Conservation (phyloP, 2,329 filamentous ascomycete species). For the Penicillium hesseltinei region DNA sequence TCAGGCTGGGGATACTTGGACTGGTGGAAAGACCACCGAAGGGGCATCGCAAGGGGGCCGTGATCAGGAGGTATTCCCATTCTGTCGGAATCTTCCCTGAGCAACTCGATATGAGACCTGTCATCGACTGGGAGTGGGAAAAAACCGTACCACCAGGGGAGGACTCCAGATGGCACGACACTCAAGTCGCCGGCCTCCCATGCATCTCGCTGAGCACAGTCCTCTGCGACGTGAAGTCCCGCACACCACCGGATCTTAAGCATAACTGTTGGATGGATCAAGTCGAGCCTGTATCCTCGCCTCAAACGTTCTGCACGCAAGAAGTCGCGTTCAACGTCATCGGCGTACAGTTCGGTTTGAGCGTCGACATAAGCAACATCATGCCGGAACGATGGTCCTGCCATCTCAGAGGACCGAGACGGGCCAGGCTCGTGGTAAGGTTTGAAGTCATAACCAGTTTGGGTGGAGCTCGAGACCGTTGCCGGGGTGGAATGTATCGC, state of each 20-base stretch:
- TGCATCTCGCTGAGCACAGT: neutral
- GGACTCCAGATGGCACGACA: conserved; percentile 3
- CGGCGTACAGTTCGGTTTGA: neutral
- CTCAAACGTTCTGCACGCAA: neutral
- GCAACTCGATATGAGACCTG: conserved; percentile 3
- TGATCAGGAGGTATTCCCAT: conserved; percentile 4
- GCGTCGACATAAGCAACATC: neutral
- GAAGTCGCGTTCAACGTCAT: neutral
- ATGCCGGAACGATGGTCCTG: neutral
- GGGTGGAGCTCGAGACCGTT: conserved; percentile 32
- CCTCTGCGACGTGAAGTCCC: neutral
- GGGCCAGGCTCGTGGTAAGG: conserved; percentile 33
- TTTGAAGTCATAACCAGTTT: conserved; percentile 27
- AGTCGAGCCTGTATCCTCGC: conserved; percentile 1
- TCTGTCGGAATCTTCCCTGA: neutral
- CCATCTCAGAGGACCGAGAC: neutral
- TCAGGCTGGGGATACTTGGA: conserved; percentile 11
- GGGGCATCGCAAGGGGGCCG: conserved; percentile 1
- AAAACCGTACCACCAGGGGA: conserved; percentile 5
- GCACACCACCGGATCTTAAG: neutral
- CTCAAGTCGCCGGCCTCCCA: neutral
- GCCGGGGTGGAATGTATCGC: conserved; percentile 53
- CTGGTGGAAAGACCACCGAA: conserved; percentile 11
- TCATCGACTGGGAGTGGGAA: conserved; percentile 1
- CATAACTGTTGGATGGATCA: neutral